Evolutionary conservation across 1,139 yeast genomes (phyloP).

Genomic region (Suhomyces chickasaworum): DNA sequence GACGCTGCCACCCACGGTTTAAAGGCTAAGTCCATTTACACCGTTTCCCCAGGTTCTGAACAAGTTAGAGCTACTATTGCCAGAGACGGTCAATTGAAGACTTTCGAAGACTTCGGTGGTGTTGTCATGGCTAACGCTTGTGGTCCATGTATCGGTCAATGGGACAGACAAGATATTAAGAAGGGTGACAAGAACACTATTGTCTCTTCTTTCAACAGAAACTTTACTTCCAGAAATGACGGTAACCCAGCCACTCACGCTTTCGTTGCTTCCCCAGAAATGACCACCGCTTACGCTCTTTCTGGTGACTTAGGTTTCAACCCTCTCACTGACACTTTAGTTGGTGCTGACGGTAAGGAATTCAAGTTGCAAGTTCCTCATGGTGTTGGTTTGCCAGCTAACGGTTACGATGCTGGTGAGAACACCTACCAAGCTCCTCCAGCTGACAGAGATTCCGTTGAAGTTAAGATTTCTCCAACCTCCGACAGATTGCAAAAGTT

Average conservation of each 20-base stretch:
- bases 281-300: slow-evolving; percentile 94
- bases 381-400: slow-evolving; percentile 91
- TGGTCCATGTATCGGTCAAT: slow-evolving; percentile 99
- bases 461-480: slow-evolving; percentile 78
- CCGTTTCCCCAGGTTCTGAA: slow-evolving; percentile 99
- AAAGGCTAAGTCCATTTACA: slow-evolving; percentile 85
- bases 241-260: slow-evolving; percentile 99
- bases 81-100: slow-evolving; percentile 92
- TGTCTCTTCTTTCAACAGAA: slow-evolving; percentile 98
- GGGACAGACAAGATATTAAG: slow-evolving; percentile 97
- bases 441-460: slow-evolving; percentile 73
- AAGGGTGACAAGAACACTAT: slow-evolving; percentile 99
- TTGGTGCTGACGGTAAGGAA: slow-evolving; percentile 93
- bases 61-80: slow-evolving; percentile 98
- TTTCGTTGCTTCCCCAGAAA: slow-evolving; percentile 97
- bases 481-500: slow-evolving; percentile 62
- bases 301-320: slow-evolving; percentile 98
- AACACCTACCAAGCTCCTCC: slow-evolving; percentile 99
- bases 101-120: slow-evolving; percentile 93
- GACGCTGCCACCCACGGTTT: slow-evolving; percentile 92
- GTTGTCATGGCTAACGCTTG: slow-evolving; percentile 96
- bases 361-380: slow-evolving; percentile 87
- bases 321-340: slow-evolving; percentile 94
- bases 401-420: slow-evolving; percentile 92
- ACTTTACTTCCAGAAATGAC: slow-evolving; percentile 98